A percentile compares a stretch with the other conserved stretches of the same genome.
These are phyloP conservation scores for Taphrina wiesneri DNA, from an alignment of 1,139 yeast species.

Conservation along the genomic window DNA sequence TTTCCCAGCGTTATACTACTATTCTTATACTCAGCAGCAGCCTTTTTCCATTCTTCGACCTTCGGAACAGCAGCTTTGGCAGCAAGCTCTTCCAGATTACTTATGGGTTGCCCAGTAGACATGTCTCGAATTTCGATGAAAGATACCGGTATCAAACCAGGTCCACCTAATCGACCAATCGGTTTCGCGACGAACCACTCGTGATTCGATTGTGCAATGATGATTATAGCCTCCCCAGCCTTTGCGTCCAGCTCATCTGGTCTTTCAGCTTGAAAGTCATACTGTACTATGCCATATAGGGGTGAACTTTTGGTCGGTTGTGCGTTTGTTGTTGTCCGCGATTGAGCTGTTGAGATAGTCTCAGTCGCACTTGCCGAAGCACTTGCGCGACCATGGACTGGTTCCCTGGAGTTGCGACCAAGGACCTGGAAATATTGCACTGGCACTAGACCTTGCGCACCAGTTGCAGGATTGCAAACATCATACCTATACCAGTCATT, in stretches of 20 bases:
- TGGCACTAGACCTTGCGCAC: slow-evolving; percentile 83
- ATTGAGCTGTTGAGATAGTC: neutral
- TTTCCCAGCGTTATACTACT: slow-evolving; percentile 76
- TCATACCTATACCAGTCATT: too few species aligned
- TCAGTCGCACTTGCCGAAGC: neutral
- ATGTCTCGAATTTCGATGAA: slow-evolving; percentile 85
- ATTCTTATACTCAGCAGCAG: slow-evolving; percentile 90
- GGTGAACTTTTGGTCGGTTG: slow-evolving; percentile 42
- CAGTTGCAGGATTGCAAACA: slow-evolving; percentile 82
- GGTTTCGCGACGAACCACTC: slow-evolving; percentile 99
- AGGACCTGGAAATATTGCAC: slow-evolving; percentile 78
- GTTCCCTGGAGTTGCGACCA: slow-evolving; percentile 39
- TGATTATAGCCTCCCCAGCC: slow-evolving; percentile 85
- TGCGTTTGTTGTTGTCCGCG: neutral
- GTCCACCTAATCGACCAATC: slow-evolving; percentile 91
- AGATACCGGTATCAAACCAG: slow-evolving; percentile 90
- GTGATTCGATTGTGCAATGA: slow-evolving; percentile 92
- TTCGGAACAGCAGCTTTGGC: slow-evolving; percentile 73
- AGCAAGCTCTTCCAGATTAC: slow-evolving; percentile 54
- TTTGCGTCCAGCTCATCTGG: slow-evolving; percentile 78
- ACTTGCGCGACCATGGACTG: neutral
- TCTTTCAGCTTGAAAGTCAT: slow-evolving; percentile 86
- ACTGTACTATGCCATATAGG: slow-evolving; percentile 67
- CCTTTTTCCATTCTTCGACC: slow-evolving; percentile 92
- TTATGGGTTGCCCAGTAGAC: slow-evolving; percentile 57